phyloP scores from a whole-genome alignment of 495 filamentous ascomycete genomes.

The Penicillium salamii region DNA sequence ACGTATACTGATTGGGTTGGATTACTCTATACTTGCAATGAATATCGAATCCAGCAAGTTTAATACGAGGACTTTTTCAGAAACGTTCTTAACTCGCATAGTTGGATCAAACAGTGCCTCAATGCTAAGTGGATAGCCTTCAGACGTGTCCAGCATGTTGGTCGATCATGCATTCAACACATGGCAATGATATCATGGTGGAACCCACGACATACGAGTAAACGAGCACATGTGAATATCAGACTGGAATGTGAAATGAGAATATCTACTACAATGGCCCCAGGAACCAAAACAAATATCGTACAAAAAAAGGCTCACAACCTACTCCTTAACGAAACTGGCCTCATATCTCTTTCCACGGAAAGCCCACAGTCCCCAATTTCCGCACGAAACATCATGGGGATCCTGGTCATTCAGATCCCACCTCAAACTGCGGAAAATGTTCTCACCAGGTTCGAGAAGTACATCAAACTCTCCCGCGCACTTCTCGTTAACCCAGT shows the following conservation, averaged over 20 bases:
- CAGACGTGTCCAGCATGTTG: too few relatives aligned
- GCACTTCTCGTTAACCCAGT: slow-evolving; percentile 81
- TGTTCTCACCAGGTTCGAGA: slow-evolving; percentile 89
- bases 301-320: slow-evolving; percentile 19
- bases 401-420: slow-evolving; percentile 96
- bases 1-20: too few relatives aligned
- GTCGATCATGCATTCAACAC: too few relatives aligned
- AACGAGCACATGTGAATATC: too few relatives aligned
- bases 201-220: too few relatives aligned
- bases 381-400: slow-evolving; percentile 89
- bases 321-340: slow-evolving; percentile 25
- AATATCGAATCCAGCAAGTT: too few relatives aligned
- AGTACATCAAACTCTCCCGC: slow-evolving; percentile 88
- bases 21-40: too few relatives aligned
- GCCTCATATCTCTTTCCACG: slow-evolving; percentile 81
- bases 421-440: slow-evolving; percentile 92
- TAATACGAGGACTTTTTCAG: too few relatives aligned
- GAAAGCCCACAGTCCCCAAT: slow-evolving; percentile 97
- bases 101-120: too few relatives aligned
- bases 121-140: too few relatives aligned
- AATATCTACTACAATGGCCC: slow-evolving; percentile 11
- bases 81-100: too few relatives aligned
- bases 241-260: slow-evolving; percentile 4
- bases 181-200: too few relatives aligned
- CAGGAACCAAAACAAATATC: slow-evolving; percentile 14